Evolutionary conservation across 1,284 basidiomycete genomes (phyloP).

Genomic region (Ganoderma resinaceum): DNA sequence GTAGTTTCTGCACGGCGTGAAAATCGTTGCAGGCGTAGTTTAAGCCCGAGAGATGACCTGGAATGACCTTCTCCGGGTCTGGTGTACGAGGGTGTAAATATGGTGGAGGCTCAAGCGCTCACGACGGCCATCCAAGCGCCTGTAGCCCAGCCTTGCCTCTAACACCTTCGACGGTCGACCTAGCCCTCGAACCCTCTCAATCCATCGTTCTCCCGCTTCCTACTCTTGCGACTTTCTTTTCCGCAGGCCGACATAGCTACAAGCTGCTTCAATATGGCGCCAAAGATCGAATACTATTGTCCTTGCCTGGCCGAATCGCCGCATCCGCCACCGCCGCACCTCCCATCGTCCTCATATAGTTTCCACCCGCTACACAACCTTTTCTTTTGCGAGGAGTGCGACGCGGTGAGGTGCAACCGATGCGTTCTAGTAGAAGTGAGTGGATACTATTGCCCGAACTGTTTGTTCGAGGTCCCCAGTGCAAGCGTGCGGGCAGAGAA

Average conservation of each 20-base stretch:
- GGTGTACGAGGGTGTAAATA: too few species aligned
- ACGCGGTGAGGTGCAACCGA: slow-evolving; percentile 90
- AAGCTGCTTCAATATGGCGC: slow-evolving; percentile 40
- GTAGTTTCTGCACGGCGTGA: too few species aligned
- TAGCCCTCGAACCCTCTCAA: not conserved
- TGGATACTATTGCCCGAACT: slow-evolving; percentile 98
- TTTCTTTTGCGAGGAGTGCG: slow-evolving; percentile 99
- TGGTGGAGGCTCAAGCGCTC: too few species aligned
- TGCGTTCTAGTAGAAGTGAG: slow-evolving; percentile 94
- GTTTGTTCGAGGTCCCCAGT: slow-evolving; percentile 98
- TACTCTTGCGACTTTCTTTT: not conserved
- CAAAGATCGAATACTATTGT: slow-evolving; percentile 74
- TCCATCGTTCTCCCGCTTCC: not conserved
- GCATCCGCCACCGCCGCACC: slow-evolving; percentile 76
- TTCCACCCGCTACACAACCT: slow-evolving; percentile 87
- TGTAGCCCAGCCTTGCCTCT: slow-evolving; percentile 33
- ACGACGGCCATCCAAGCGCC: not conserved
- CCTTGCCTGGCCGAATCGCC: slow-evolving; percentile 68
- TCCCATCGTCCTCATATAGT: slow-evolving; percentile 74
- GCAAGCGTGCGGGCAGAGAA: slow-evolving; percentile 96
- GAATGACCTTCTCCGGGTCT: too few species aligned
- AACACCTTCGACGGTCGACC: not conserved
- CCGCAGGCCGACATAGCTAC: not conserved
- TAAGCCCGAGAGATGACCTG: too few species aligned
- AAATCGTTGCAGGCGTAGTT: too few species aligned